Percentiles rank a stretch among this genome's conserved stretches.
Conservation (phyloP, 306 rosid genomes). For the Hippophae tibetana region DNA sequence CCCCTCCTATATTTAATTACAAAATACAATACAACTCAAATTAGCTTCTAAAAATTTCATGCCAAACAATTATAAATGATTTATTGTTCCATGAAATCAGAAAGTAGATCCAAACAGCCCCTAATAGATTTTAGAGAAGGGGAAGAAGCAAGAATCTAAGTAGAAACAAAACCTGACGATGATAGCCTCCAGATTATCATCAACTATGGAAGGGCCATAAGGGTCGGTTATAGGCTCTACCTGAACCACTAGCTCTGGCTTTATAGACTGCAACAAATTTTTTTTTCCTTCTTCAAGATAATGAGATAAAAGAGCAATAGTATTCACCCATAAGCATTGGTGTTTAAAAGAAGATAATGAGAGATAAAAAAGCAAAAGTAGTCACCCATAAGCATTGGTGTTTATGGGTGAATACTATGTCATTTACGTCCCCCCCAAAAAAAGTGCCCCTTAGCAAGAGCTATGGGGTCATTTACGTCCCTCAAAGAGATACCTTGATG, state of each 20-base stretch:
- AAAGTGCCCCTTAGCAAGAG: neutral
- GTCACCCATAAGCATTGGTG: no score
- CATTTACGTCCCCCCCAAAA: neutral
- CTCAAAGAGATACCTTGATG: conserved; percentile 52
- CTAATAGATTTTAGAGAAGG: conserved; percentile 2
- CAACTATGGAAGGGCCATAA: conserved; percentile 81
- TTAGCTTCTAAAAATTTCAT: no score
- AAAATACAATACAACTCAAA: no score
- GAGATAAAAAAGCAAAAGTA: no score
- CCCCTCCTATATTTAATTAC: no score
- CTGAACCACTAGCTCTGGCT: conserved; percentile 64
- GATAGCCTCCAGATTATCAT: conserved; percentile 80
- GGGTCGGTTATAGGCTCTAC: conserved; percentile 83
- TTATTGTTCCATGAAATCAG: no score
- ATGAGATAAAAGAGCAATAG: neutral
- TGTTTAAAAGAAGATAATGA: neutral
- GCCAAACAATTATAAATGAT: no score
- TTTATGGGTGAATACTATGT: no score
- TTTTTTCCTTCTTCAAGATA: conserved; percentile 6
- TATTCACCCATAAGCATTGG: neutral
- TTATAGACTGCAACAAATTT: conserved; percentile 50
- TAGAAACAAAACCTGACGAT: conserved; percentile 61
- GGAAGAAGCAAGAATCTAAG: neutral
- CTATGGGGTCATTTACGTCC: no score
- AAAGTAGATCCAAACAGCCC: neutral